phyloP scores from a whole-genome alignment of 2,329 filamentous ascomycete species.

The Fusarium nodosum region DNA sequence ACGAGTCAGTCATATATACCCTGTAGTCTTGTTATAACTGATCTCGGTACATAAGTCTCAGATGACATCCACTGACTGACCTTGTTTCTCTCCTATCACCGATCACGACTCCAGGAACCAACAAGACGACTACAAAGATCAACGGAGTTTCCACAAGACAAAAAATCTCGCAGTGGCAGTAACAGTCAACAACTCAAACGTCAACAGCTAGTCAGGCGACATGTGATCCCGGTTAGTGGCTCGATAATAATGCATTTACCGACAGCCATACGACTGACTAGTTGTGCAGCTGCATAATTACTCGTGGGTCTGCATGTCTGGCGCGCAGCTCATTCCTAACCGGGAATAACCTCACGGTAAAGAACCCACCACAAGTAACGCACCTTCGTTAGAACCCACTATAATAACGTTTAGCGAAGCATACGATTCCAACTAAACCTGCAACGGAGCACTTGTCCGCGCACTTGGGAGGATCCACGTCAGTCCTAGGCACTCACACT shows the following conservation, averaged over 20 bases:
- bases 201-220: background rate
- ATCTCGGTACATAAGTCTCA: background rate
- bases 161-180: background rate
- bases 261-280: background rate
- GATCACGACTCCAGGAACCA: background rate
- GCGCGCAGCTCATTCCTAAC: constrained; percentile 2
- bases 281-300: background rate
- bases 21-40: background rate
- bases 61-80: background rate
- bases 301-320: background rate
- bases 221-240: background rate
- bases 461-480: background rate
- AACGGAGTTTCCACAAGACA: background rate
- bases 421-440: background rate
- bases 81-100: background rate
- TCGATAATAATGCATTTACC: background rate
- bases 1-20: background rate
- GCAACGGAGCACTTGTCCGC: constrained; percentile 2
- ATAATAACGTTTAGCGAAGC: background rate
- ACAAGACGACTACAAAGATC: background rate
- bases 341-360: background rate
- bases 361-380: background rate
- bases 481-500: background rate
- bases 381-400: background rate
- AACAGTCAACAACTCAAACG: background rate